A percentile compares a stretch with the other conserved stretches of the same genome.
phyloP scores from a whole-genome alignment of 768 basidiomycete species.

The Auricularia auricula-judae region DNA sequence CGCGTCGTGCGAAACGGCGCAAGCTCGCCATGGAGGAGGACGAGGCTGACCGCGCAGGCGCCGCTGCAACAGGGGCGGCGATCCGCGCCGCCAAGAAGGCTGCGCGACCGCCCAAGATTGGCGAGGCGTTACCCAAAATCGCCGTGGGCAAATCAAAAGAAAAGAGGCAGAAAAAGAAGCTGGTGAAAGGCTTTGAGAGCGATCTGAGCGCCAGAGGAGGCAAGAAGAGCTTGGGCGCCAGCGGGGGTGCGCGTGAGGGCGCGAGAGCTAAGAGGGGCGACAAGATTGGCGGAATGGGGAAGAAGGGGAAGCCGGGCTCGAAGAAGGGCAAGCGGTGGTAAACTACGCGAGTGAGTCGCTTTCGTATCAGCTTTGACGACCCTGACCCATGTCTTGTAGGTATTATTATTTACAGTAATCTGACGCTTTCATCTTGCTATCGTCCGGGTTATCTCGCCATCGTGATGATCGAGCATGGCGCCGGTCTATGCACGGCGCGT shows the following conservation, averaged over 20 bases:
- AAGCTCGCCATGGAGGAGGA: slow-evolving; percentile 82
- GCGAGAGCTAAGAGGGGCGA: slow-evolving; percentile 56
- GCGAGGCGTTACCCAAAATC: slow-evolving; percentile 25
- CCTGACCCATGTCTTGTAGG: too few species aligned
- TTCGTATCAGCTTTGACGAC: too few species aligned
- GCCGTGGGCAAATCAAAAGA: slow-evolving; percentile 8
- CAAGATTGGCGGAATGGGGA: slow-evolving; percentile 36
- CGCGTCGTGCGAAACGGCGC: slow-evolving; percentile 78
- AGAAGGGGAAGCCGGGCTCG: slow-evolving; percentile 24
- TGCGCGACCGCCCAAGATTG: slow-evolving; percentile 63
- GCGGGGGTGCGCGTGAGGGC: slow-evolving; percentile 50
- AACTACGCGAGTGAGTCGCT: too few species aligned
- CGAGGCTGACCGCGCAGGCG: slow-evolving; percentile 40
- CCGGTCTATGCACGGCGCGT: too few species aligned
- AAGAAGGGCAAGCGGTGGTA: not conserved
- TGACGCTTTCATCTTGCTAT: too few species aligned
- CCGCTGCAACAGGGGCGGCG: slow-evolving; percentile 50
- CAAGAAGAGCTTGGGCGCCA: slow-evolving; percentile 52
- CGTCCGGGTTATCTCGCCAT: too few species aligned
- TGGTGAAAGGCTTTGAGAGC: slow-evolving; percentile 38
- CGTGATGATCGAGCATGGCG: too few species aligned
- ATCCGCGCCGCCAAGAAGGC: slow-evolving; percentile 85
- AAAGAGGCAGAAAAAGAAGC: slow-evolving; percentile 25
- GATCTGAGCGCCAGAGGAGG: slow-evolving; percentile 41
- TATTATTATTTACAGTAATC: too few species aligned